Conservation (phyloP, 2,329 filamentous ascomycete species). For the Aureobasidium sp. region DNA sequence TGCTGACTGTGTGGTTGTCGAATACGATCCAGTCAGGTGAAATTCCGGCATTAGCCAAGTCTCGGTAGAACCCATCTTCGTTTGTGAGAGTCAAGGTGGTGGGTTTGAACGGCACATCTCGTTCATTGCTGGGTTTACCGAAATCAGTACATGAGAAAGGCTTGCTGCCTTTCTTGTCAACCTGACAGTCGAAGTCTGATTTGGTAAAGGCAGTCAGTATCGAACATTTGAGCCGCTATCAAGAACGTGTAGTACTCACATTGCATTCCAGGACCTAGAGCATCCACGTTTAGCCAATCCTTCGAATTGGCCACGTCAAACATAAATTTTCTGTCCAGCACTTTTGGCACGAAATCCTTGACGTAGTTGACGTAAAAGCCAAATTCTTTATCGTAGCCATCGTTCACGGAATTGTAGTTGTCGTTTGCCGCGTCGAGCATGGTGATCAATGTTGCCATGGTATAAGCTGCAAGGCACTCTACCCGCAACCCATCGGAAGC, state of each 20-base stretch:
- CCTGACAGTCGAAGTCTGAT: conserved; percentile 14
- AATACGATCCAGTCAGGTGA: conserved; percentile 12
- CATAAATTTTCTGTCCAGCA: conserved; percentile 14
- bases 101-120: background rate
- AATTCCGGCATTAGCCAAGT: conserved; percentile 3
- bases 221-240: background rate
- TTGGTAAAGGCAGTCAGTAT: conserved; percentile 1
- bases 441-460: conserved; percentile 2
- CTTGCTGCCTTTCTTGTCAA: background rate
- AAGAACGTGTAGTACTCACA: conserved; percentile 2
- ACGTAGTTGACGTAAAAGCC: conserved; percentile 13
- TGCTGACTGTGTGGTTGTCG: background rate
- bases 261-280: background rate
- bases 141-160: conserved; percentile 1
- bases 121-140: no score
- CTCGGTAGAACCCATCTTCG: background rate
- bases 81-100: conserved; percentile 3
- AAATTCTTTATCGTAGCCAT: conserved; percentile 15
- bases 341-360: background rate
- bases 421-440: conserved; percentile 9
- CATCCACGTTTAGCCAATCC: background rate
- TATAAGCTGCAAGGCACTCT: conserved; percentile 8
- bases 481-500: conserved; percentile 5
- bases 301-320: background rate
- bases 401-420: conserved; percentile 13